Conservation (phyloP, 345 rosid genomes). For the Lepidium didymum region DNA sequence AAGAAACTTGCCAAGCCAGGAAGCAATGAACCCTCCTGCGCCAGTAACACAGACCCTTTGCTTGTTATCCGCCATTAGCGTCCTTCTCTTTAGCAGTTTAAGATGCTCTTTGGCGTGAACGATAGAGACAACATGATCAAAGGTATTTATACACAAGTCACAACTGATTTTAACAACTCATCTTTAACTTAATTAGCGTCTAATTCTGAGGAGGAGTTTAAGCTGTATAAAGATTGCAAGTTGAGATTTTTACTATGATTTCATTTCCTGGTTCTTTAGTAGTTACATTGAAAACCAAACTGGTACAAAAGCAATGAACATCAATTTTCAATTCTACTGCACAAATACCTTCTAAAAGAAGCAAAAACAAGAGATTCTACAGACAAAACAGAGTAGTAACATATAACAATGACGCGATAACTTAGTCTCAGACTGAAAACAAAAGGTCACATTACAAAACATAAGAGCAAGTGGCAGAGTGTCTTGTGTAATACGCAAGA, state of each 20-base stretch:
- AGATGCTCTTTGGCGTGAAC: constrained; percentile 10
- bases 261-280: constrained; percentile 27
- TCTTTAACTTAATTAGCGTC: constrained; percentile 17
- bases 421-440: neutral
- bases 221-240: constrained; percentile 24
- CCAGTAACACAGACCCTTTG: constrained; percentile 51
- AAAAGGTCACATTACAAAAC: constrained; percentile 4
- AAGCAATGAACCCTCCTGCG: constrained; percentile 47
- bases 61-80: constrained; percentile 9
- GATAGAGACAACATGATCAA: neutral
- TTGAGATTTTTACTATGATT: neutral
- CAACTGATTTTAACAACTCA: constrained; percentile 5
- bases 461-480: constrained; percentile 3
- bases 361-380: constrained; percentile 23
- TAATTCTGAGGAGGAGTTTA: neutral
- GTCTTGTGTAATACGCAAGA: neutral
- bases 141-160: constrained; percentile 9
- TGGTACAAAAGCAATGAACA: constrained; percentile 28
- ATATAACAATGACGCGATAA: neutral
- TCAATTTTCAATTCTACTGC: neutral
- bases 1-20: constrained; percentile 44
- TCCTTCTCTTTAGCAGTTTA: neutral
- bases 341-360: neutral
- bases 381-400: constrained; percentile 53
- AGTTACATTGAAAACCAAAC: constrained; percentile 51